Conservation (phyloP, 805 yeast genomes). For the Teunomyces panamensis region DNA sequence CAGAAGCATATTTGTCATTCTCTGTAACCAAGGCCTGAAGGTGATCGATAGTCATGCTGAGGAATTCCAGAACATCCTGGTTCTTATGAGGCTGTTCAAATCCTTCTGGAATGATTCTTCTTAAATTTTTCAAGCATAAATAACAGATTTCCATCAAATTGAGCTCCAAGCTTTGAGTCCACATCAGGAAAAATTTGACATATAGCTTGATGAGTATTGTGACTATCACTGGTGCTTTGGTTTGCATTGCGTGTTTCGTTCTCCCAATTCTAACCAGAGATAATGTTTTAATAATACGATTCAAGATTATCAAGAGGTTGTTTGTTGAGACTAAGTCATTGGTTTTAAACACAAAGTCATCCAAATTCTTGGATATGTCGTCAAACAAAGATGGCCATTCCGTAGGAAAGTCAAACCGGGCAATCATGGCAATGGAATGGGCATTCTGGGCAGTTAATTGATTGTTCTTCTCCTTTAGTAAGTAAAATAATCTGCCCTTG, state of each 20-base stretch:
- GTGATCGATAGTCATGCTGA: constrained; percentile 55
- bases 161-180: constrained; percentile 53
- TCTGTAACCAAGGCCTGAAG: constrained; percentile 53
- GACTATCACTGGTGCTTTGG: constrained; percentile 61
- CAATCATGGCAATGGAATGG: constrained; percentile 72
- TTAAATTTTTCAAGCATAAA: constrained; percentile 66
- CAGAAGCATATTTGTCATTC: constrained; percentile 49
- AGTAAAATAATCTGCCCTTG: constrained; percentile 52
- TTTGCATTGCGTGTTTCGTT: constrained; percentile 72
- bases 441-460: constrained; percentile 83
- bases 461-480: constrained; percentile 66
- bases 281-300: constrained; percentile 74
- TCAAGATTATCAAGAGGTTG: constrained; percentile 63
- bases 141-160: constrained; percentile 73
- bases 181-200: constrained; percentile 53
- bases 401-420: constrained; percentile 78
- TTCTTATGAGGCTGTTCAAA: constrained; percentile 66
- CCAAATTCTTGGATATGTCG: constrained; percentile 48
- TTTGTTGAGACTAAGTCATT: constrained; percentile 53
- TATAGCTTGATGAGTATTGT: constrained; percentile 62
- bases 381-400: constrained; percentile 86
- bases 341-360: constrained; percentile 37
- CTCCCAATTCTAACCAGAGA: constrained; percentile 81
- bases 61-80: constrained; percentile 56
- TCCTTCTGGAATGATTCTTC: constrained; percentile 76